These are phyloP conservation scores for Fraxinus cuspidata DNA, from an alignment of 257 asterid genomes.

Conservation along the genomic window DNA sequence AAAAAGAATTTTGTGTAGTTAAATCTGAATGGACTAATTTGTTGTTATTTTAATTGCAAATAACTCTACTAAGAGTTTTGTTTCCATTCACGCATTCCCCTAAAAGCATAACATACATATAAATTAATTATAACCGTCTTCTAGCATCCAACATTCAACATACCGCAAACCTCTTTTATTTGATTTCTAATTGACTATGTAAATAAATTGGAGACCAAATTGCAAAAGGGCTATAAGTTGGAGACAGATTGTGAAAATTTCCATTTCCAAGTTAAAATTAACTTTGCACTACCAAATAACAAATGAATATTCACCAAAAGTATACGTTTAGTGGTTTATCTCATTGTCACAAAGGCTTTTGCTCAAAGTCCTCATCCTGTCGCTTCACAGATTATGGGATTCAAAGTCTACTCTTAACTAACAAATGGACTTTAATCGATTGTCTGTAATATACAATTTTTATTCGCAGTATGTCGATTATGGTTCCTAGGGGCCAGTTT, in stretches of 20 bases:
- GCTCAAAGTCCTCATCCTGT: not conserved
- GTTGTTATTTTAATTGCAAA: too few relatives aligned
- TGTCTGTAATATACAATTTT: not conserved
- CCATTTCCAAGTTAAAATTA: too few relatives aligned
- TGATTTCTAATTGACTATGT: not conserved
- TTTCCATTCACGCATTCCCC: too few relatives aligned
- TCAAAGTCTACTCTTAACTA: not conserved
- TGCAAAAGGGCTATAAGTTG: not conserved
- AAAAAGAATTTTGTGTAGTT: too few relatives aligned
- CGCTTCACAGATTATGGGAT: slow-evolving; percentile 2
- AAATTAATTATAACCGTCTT: too few relatives aligned
- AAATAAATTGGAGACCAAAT: not conserved
- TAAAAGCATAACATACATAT: too few relatives aligned
- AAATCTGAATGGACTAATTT: too few relatives aligned
- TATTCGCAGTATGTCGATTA: not conserved
- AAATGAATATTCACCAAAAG: not conserved
- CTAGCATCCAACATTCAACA: too few relatives aligned
- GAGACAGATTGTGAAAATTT: not conserved
- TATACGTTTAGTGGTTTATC: not conserved
- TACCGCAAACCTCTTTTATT: too few relatives aligned
- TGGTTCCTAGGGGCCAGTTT: too few relatives aligned
- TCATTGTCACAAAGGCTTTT: not conserved
- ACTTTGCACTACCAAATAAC: too few relatives aligned
- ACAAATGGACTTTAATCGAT: slow-evolving; percentile 4
- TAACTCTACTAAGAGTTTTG: too few relatives aligned